phyloP scores from a whole-genome alignment of 805 yeast species.

The Myxozyma kluyveri region DNA sequence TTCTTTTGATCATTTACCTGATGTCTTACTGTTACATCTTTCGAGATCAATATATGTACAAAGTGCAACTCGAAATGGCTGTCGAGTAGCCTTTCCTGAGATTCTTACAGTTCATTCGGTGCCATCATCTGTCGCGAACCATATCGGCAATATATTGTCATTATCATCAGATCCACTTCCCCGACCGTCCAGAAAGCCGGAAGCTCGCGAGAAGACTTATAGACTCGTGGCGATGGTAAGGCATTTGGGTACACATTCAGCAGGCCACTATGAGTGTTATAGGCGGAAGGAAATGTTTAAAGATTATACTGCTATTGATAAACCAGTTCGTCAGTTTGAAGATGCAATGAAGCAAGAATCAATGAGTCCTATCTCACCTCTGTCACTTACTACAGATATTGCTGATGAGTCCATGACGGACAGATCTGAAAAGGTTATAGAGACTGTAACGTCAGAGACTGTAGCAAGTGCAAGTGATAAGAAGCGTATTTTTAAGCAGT shows the following conservation, averaged over 20 bases:
- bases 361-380: slow-evolving; percentile 1
- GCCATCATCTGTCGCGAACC: neutral
- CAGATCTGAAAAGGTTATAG: no score
- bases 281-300: slow-evolving; percentile 52
- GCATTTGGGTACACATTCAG: slow-evolving; percentile 67
- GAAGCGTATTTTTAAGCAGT: slow-evolving; percentile 2
- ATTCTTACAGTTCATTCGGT: slow-evolving; percentile 40
- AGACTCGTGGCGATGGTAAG: slow-evolving; percentile 68
- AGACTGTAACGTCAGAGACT: no score
- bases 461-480: no score
- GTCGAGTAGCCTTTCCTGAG: slow-evolving; percentile 67
- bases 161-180: neutral
- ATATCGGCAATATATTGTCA: neutral
- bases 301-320: slow-evolving; percentile 1
- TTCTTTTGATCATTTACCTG: slow-evolving; percentile 63
- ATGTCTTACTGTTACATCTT: slow-evolving; percentile 71
- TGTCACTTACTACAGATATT: no score
- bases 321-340: slow-evolving; percentile 4
- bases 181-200: neutral
- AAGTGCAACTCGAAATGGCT: slow-evolving; percentile 68
- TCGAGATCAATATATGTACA: slow-evolving; percentile 79
- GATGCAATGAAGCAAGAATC: slow-evolving; percentile 2
- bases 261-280: slow-evolving; percentile 35
- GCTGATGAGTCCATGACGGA: no score
- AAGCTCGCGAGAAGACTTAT: slow-evolving; percentile 40